phyloP scores from a whole-genome alignment of 129 eudicot species.

The Ambrosia artemisiifolia region DNA sequence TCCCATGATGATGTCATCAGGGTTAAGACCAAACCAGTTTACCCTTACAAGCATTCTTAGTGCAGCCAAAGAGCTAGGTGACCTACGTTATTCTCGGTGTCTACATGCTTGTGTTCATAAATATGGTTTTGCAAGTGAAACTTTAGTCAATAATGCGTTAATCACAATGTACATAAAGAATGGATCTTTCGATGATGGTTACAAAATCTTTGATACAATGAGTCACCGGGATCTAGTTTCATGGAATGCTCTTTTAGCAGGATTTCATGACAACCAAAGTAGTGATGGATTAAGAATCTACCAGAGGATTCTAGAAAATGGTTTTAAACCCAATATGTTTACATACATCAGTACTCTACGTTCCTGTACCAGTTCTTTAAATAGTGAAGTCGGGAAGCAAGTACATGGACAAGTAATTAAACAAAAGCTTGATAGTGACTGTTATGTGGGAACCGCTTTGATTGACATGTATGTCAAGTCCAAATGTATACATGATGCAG shows the following conservation, averaged over 20 bases:
- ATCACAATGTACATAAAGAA: conserved; percentile 43
- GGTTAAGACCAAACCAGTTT: conserved; percentile 41
- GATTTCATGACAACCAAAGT: conserved; percentile 32
- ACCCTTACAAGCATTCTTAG: conserved; percentile 39
- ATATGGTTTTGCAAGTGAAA: conserved; percentile 38
- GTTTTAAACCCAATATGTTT: conserved; percentile 42
- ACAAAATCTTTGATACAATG: conserved; percentile 30
- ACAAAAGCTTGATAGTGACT: conserved; percentile 24
- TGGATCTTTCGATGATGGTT: conserved; percentile 25
- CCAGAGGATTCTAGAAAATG: conserved; percentile 32
- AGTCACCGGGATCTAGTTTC: conserved; percentile 40
- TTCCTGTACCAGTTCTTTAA: conserved; percentile 31
- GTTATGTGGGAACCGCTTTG: conserved; percentile 41
- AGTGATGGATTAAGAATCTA: conserved; percentile 34
- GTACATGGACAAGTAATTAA: conserved; percentile 36
- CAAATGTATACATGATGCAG: conserved; percentile 31
- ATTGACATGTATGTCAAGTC: conserved; percentile 40
- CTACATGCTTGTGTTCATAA: conserved; percentile 44
- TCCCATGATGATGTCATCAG: conserved; percentile 30
- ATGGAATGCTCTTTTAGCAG: conserved; percentile 45
- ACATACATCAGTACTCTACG: conserved; percentile 38
- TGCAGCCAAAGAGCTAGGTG: conserved; percentile 36
- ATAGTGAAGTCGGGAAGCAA: conserved; percentile 35
- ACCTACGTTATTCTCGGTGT: conserved; percentile 29
- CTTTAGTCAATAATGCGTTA: conserved; percentile 36